Conservation (phyloP, 495 filamentous ascomycete genomes). For the Margaritispora aquatica region DNA sequence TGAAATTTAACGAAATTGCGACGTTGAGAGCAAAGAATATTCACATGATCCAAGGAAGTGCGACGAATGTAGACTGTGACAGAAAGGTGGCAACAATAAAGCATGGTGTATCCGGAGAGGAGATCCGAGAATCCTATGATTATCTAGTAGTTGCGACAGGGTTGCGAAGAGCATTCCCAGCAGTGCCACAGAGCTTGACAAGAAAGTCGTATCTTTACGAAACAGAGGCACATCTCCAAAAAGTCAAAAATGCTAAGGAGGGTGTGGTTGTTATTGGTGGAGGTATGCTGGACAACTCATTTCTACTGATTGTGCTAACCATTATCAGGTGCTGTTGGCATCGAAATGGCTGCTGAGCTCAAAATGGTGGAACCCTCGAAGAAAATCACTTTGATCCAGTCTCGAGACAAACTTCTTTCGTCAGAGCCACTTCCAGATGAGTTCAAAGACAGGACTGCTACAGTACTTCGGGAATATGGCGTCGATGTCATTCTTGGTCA, state of each 20-base stretch:
- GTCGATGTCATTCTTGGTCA: constrained; percentile 51
- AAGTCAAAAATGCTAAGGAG: constrained; percentile 31
- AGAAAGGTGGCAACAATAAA: constrained; percentile 41
- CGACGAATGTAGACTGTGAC: constrained; percentile 44
- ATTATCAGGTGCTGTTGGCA: constrained; percentile 48
- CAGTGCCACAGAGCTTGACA: constrained; percentile 49
- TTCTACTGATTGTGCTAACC: neutral
- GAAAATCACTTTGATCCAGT: constrained; percentile 62
- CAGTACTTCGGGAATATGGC: constrained; percentile 44
- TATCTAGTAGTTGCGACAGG: constrained; percentile 58
- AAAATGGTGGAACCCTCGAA: constrained; percentile 50
- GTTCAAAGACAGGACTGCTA: constrained; percentile 47
- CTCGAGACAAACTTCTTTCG: constrained; percentile 53
- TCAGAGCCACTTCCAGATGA: constrained; percentile 60
- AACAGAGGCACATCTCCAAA: constrained; percentile 35
- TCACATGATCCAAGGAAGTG: constrained; percentile 49
- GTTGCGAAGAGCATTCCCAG: constrained; percentile 54
- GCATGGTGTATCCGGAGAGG: constrained; percentile 17
- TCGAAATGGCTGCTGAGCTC: constrained; percentile 66
- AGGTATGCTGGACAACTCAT: constrained; percentile 24
- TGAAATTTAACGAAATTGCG: constrained; percentile 51
- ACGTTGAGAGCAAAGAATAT: constrained; percentile 47
- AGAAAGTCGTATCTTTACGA: constrained; percentile 53
- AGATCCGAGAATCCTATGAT: constrained; percentile 47
- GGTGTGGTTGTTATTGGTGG: constrained; percentile 56